phyloP scores from a whole-genome alignment of 352 stramenopile species.

The Phytopythium vexans region DNA sequence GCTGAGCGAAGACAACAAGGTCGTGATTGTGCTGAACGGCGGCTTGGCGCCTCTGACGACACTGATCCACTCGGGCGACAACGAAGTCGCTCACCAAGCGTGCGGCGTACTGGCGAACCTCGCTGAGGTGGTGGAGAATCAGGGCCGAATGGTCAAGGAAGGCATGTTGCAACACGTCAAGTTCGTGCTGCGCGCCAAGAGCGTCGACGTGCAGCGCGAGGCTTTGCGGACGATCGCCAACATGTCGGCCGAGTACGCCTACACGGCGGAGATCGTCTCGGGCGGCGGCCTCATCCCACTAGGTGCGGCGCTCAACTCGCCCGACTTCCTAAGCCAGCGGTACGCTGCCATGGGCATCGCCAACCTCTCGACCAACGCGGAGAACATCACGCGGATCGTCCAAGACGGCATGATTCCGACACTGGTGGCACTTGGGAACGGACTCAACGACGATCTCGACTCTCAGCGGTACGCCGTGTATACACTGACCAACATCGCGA shows the following conservation, averaged over 20 bases:
- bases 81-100: constrained; percentile 89
- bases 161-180: constrained; percentile 96
- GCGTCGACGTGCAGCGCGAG: constrained; percentile 92
- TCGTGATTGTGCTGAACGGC: constrained; percentile 87
- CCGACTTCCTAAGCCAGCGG: constrained; percentile 91
- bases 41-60: constrained; percentile 82
- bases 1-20: constrained; percentile 91
- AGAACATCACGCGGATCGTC: constrained; percentile 89
- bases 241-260: constrained; percentile 93
- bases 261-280: constrained; percentile 91
- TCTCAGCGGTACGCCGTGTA: constrained; percentile 92
- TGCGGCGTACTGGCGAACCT: constrained; percentile 92
- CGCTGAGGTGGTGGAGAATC: constrained; percentile 93
- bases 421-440: constrained; percentile 82
- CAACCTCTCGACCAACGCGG: constrained; percentile 92
- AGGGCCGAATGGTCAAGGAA: constrained; percentile 93
- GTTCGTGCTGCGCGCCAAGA: constrained; percentile 91
- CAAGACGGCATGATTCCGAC: constrained; percentile 88
- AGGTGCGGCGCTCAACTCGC: constrained; percentile 72
- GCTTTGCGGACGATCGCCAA: constrained; percentile 93
- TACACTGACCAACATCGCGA: constrained; percentile 93
- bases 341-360: constrained; percentile 95
- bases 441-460: constrained; percentile 88
- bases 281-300: constrained; percentile 88
- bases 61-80: constrained; percentile 88